These are phyloP conservation scores for Mitragyna speciosa DNA, from an alignment of 257 asterid genomes.

Conservation along the genomic window DNA sequence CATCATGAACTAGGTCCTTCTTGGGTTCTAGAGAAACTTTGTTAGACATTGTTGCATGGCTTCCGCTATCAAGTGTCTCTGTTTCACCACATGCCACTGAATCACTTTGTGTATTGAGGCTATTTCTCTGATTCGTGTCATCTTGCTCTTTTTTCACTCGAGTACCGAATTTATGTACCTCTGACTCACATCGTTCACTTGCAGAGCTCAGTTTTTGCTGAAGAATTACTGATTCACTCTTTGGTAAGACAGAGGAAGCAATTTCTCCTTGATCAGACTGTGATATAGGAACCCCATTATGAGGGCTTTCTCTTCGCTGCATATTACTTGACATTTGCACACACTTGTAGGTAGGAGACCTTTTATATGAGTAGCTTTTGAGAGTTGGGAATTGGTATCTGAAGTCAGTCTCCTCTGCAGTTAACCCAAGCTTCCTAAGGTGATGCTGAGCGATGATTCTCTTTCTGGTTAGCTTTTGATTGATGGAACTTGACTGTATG, in stretches of 20 bases:
- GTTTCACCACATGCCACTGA: background rate
- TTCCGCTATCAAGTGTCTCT: slow-evolving; percentile 4
- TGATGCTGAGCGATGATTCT: background rate
- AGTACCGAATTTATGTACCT: background rate
- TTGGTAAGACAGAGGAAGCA: slow-evolving; percentile 11
- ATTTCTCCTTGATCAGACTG: slow-evolving; percentile 25
- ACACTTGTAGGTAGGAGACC: slow-evolving; percentile 17
- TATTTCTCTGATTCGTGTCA: background rate
- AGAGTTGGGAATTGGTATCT: slow-evolving; percentile 9
- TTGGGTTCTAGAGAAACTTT: slow-evolving; percentile 6
- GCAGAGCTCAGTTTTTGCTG: slow-evolving; percentile 17
- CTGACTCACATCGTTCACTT: slow-evolving; percentile 2
- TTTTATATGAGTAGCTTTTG: slow-evolving; percentile 19
- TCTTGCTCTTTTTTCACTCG: background rate
- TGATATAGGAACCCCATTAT: slow-evolving; percentile 21
- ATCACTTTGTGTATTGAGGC: background rate
- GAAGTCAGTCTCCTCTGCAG: slow-evolving; percentile 21
- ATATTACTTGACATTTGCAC: slow-evolving; percentile 27
- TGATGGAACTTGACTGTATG: background rate
- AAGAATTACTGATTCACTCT: slow-evolving; percentile 26
- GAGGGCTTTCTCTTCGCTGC: slow-evolving; percentile 29
- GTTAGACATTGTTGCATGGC: background rate
- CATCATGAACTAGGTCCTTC: background rate
- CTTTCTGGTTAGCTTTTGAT: background rate
- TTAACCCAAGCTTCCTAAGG: slow-evolving; percentile 4